Evolutionary conservation across 2,329 filamentous ascomycete genomes (phyloP).

Genomic region (Paracorniculantispora psalliotae): DNA sequence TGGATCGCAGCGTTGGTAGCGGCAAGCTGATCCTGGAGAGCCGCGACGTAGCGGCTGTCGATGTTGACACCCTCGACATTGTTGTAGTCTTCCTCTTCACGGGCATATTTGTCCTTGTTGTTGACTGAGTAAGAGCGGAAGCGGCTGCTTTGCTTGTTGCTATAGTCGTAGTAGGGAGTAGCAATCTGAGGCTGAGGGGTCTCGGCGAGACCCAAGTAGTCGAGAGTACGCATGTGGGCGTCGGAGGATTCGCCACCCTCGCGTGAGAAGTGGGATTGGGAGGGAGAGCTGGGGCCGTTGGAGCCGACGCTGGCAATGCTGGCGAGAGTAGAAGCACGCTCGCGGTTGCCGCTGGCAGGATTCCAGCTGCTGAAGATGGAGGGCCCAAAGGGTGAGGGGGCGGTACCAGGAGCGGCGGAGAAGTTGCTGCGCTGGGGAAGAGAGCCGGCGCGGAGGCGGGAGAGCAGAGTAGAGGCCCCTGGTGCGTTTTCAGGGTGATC

Average conservation of each 20-base stretch:
- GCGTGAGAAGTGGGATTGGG: slow-evolving; percentile 78
- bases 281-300: slow-evolving; percentile 82
- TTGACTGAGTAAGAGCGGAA: slow-evolving; percentile 98
- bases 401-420: slow-evolving; percentile 46
- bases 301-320: slow-evolving; percentile 82
- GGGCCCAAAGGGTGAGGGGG: slow-evolving; percentile 70
- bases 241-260: slow-evolving; percentile 83
- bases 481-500: slow-evolving; percentile 51
- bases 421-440: slow-evolving; percentile 85
- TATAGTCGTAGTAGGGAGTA: slow-evolving; percentile 64
- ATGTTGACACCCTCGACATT: slow-evolving; percentile 46
- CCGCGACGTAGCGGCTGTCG: slow-evolving; percentile 55
- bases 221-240: slow-evolving; percentile 81
- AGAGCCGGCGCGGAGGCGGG: slow-evolving; percentile 82
- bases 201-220: slow-evolving; percentile 92
- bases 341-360: slow-evolving; percentile 58
- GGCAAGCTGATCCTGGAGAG: slow-evolving; percentile 57
- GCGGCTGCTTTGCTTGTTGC: slow-evolving; percentile 73
- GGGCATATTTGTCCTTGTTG: slow-evolving; percentile 94
- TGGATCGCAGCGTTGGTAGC: slow-evolving; percentile 69
- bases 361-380: slow-evolving; percentile 91
- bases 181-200: slow-evolving; percentile 80
- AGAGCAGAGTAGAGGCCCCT: slow-evolving; percentile 69
- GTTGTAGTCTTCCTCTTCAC: slow-evolving; percentile 77
- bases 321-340: slow-evolving; percentile 79